A percentile compares a stretch with the other conserved stretches of the same genome.
Conservation (phyloP, 2,329 filamentous ascomycete genomes). For the Dothiorella sarmentorum region DNA sequence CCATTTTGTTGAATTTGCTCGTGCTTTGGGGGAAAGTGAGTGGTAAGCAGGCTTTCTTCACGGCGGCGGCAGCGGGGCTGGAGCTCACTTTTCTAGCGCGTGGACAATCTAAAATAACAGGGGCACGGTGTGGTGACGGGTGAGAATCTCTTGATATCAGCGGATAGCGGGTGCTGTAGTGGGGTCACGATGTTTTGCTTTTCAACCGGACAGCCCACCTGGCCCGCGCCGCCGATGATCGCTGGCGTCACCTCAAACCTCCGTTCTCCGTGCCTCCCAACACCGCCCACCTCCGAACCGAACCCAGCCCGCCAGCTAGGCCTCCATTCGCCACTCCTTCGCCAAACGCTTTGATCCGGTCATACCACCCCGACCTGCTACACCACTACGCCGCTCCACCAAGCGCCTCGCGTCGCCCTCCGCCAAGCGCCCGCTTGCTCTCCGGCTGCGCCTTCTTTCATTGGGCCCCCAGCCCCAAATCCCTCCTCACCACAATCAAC, state of each 20-base stretch:
- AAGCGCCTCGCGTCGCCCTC: no score
- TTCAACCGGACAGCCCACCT: not conserved
- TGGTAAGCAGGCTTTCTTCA: not conserved
- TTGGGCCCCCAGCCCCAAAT: not conserved
- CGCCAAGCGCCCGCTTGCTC: no score
- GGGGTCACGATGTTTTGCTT: slow-evolving; percentile 10
- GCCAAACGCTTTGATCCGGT: no score
- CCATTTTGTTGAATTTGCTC: slow-evolving; percentile 49
- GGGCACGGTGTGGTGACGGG: slow-evolving; percentile 7
- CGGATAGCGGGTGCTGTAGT: slow-evolving; percentile 7
- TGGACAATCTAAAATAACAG: not conserved
- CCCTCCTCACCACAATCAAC: not conserved
- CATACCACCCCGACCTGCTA: no score
- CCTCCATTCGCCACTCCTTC: no score
- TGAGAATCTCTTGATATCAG: slow-evolving; percentile 18
- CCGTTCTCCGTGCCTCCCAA: no score
- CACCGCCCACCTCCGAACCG: no score
- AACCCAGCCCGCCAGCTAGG: no score
- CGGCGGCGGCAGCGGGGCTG: not conserved
- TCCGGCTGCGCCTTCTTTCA: no score
- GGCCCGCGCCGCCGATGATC: slow-evolving; percentile 1
- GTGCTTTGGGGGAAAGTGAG: not conserved
- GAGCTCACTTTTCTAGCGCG: not conserved
- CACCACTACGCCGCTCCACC: no score
- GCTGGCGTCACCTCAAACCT: no score